Conservation (phyloP, 148 eudicot species). For the Vaccinium corymbosum region DNA sequence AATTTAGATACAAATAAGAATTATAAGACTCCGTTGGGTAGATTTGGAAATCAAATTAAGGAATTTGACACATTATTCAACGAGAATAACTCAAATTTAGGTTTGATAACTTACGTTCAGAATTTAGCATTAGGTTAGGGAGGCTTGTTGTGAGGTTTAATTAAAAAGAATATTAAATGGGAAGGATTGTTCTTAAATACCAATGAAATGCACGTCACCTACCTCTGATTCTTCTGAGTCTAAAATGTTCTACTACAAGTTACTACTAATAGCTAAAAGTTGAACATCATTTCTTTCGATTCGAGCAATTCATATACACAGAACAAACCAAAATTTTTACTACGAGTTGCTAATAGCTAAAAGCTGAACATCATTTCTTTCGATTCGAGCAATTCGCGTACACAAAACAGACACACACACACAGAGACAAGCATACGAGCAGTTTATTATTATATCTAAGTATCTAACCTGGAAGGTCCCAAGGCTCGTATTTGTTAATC, state of each 20-base stretch:
- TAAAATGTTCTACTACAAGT: neutral
- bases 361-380: neutral
- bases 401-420: no score
- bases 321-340: neutral
- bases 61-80: no score
- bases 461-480: slow-evolving; percentile 85
- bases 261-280: neutral
- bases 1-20: neutral
- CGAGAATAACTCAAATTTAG: no score
- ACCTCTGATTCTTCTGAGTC: neutral
- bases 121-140: neutral
- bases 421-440: no score
- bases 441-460: neutral
- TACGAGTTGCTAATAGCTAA: neutral
- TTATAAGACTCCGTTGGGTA: neutral
- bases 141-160: neutral
- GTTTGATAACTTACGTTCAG: neutral
- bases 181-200: neutral
- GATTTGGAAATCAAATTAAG: neutral
- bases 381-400: neutral
- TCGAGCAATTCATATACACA: neutral
- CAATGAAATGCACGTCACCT: neutral
- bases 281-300: neutral
- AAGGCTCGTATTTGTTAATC: slow-evolving; percentile 68
- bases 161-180: neutral